Percentiles rank a stretch among this genome's conserved stretches.
Evolutionary conservation across 768 basidiomycete genomes (phyloP).

Genomic region (Podaxis sp.): DNA sequence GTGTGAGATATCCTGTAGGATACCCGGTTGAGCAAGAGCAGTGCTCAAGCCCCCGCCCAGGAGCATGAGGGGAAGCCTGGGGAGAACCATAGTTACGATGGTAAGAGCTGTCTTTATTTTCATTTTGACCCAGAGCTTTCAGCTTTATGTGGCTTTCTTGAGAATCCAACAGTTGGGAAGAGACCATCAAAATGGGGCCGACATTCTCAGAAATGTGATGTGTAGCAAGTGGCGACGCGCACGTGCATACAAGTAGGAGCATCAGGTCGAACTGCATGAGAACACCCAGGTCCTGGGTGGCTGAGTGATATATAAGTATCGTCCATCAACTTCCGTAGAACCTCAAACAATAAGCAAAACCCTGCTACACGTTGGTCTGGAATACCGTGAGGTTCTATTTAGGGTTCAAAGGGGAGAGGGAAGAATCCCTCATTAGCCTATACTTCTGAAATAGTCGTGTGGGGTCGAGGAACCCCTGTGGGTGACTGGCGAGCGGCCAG

Average conservation of each 20-base stretch:
- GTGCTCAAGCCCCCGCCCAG: neutral
- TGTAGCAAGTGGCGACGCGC: neutral
- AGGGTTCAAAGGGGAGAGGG: neutral
- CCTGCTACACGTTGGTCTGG: neutral
- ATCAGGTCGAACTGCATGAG: neutral
- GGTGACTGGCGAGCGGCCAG: neutral
- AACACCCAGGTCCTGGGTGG: neutral
- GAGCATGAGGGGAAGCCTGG: neutral
- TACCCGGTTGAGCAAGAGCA: slow-evolving; percentile 4
- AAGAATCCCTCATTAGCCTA: neutral
- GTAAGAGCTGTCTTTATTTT: neutral
- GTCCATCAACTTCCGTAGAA: neutral
- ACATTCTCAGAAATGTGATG: neutral
- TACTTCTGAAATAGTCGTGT: neutral
- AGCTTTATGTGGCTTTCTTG: neutral
- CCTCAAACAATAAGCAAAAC: slow-evolving; percentile 1
- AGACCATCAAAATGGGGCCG: neutral
- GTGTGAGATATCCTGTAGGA: slow-evolving; percentile 10
- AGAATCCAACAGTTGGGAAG: neutral
- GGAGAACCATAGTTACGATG: neutral
- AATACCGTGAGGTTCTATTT: neutral
- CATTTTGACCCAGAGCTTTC: neutral
- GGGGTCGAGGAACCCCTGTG: neutral
- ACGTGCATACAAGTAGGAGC: slow-evolving; percentile 4
- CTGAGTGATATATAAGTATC: neutral